Evolutionary conservation across 495 filamentous ascomycete species (phyloP), one percentile per base, ranked within the genome.

Genomic region (Staphylotrichum longicolle): DNA sequence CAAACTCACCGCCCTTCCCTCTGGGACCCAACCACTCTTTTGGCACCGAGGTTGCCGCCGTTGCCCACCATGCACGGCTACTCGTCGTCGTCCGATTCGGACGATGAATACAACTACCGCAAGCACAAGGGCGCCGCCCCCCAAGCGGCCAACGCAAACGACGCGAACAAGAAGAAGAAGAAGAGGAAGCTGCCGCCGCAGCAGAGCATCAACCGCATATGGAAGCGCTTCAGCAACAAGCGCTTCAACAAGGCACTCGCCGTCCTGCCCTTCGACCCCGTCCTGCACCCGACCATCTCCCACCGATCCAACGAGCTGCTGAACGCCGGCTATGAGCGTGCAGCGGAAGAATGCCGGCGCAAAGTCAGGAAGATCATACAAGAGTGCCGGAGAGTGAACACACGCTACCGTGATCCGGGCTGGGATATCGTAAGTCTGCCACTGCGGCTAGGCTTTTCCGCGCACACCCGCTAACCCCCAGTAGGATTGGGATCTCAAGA

Each of bases 291-390:
- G 4, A 75, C 69, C 55, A 75, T 72, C 40, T 71, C 74, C 2
- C 77, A 80, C 46, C 75, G 74, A 0, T 77, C 78, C 48, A 81
- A 80, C 52, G 78, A 81, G 67, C 70, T 80, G 61, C 64, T 81
- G 11, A 66, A 47, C 20, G 82, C 82, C 47, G 87, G 86, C 2
- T 96, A 93, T 61, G 85, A 93, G 65, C 84, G 92, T 64, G 92
- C 91, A 0, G 82, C 77, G 11, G 80, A 80, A 9, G 85, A 86
- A 66, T 98, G 93, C 72, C 77, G 80, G 47, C 79, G 80, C 37
- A 91, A 92, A 57, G 93, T 97, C n/a, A 82, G 85, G 27, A 90
- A 91, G 69, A 96, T 96, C 63, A 86, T 88, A 7, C 86, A 85
- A 64, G 92, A 96, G 73, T 97, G 93, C 72, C 77, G 83, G 63